A percentile compares a stretch with the other conserved stretches of the same genome.
Conservation (phyloP, 108 stramenopile species). For the Schizochytrium sp. region DNA sequence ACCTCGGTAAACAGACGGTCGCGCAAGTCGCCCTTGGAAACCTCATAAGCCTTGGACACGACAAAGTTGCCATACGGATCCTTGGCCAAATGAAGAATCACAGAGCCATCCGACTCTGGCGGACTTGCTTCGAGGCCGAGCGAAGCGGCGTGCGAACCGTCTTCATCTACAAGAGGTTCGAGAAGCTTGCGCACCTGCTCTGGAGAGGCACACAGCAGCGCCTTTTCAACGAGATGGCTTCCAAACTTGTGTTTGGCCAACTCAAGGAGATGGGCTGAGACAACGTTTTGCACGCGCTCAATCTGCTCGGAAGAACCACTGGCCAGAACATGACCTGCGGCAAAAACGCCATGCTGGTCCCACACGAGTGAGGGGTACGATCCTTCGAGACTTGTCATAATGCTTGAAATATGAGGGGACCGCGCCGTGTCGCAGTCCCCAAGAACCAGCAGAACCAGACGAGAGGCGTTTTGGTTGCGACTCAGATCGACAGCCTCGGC, state of each 20-base stretch:
- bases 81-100: background rate
- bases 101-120: background rate
- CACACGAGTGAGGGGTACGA: background rate
- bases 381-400: background rate
- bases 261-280: background rate
- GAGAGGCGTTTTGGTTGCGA: background rate
- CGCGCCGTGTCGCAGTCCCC: background rate
- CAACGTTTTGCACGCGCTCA: background rate
- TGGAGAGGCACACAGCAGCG: background rate
- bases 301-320: background rate
- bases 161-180: background rate
- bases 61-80: slow-evolving; percentile 9
- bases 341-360: slow-evolving; percentile 8
- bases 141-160: background rate
- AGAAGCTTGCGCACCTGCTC: background rate
- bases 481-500: background rate
- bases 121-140: background rate
- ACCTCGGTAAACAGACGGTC: background rate
- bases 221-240: background rate
- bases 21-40: background rate
- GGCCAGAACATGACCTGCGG: background rate
- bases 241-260: slow-evolving; percentile 17
- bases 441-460: background rate
- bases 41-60: background rate
- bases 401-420: background rate